phyloP scores from a whole-genome alignment of 1,284 basidiomycete genomes.

The Marasmius fiardii region DNA sequence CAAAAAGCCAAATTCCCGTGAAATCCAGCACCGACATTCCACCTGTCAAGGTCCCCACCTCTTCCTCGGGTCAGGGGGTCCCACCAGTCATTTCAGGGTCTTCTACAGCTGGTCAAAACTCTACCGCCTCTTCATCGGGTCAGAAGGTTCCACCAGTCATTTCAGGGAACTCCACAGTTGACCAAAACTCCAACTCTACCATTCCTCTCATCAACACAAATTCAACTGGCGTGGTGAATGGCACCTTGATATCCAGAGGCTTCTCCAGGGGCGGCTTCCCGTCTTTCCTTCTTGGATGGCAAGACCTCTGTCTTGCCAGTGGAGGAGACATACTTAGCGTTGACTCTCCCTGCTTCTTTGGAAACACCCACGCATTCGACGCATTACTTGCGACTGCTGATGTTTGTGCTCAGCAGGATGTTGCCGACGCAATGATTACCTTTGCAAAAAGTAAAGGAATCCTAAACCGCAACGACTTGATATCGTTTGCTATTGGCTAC shows the following conservation, averaged over 20 bases:
- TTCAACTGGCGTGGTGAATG: constrained; percentile 1
- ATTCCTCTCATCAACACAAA: constrained; percentile 7
- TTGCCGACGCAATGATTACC: constrained; percentile 45
- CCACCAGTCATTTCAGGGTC: constrained; percentile 5
- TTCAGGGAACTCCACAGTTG: constrained; percentile 17
- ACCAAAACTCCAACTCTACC: constrained; percentile 17
- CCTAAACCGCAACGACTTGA: constrained; percentile 34
- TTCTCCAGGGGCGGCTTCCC: constrained; percentile 24
- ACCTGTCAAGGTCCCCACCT: not conserved
- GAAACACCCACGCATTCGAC: constrained; percentile 35
- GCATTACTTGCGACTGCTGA: constrained; percentile 40
- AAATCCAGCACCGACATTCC: not conserved
- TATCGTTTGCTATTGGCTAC: constrained; percentile 39
- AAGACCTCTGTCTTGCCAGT: constrained; percentile 32
- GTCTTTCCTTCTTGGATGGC: constrained; percentile 29
- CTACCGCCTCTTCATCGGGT: not conserved
- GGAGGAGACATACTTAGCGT: constrained; percentile 36
- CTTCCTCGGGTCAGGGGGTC: too few species aligned
- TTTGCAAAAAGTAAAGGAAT: constrained; percentile 42
- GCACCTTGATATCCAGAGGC: constrained; percentile 14
- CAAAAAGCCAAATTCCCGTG: not conserved
- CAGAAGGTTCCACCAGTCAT: not conserved
- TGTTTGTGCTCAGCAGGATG: constrained; percentile 44
- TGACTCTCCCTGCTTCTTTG: constrained; percentile 36
- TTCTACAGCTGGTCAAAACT: constrained; percentile 16